A percentile compares a stretch with the other conserved stretches of the same genome.
Conservation (phyloP, 768 basidiomycete genomes). For the Trametopsis cervina region DNA sequence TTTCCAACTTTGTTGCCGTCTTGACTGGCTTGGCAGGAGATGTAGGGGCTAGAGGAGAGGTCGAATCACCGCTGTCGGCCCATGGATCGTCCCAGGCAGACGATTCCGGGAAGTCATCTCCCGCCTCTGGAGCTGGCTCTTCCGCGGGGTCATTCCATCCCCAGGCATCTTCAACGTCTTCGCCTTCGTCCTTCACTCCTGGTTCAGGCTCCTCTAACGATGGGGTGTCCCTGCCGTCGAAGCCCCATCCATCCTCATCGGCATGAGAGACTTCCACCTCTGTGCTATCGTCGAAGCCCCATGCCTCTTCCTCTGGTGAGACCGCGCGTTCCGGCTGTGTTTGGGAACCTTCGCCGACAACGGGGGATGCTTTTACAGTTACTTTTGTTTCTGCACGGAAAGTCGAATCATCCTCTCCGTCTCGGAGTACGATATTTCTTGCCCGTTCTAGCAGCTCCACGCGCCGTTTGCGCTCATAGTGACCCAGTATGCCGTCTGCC, state of each 20-base stretch:
- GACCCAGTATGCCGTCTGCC: conserved; percentile 57
- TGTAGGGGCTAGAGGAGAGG: conserved; percentile 20
- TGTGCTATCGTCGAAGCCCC: conserved; percentile 38
- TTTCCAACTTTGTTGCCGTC: conserved; percentile 51
- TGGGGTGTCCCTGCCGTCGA: conserved; percentile 18
- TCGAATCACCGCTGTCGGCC: conserved; percentile 16
- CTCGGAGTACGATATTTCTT: conserved; percentile 44
- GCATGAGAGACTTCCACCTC: conserved; percentile 25
- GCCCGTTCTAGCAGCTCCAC: conserved; percentile 57
- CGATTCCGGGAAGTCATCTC: conserved; percentile 33
- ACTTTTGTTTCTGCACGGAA: conserved; percentile 26
- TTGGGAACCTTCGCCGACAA: background rate
- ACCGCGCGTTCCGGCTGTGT: background rate
- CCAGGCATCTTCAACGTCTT: conserved; percentile 59
- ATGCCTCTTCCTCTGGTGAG: conserved; percentile 31
- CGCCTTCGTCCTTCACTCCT: conserved; percentile 19
- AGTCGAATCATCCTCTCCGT: conserved; percentile 30
- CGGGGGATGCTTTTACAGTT: background rate
- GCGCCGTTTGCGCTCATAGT: conserved; percentile 77
- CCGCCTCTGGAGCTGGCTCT: conserved; percentile 24
- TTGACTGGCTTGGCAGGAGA: conserved; percentile 33
- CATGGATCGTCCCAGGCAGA: conserved; percentile 60
- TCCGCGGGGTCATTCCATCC: conserved; percentile 75
- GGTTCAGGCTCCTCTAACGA: conserved; percentile 9
- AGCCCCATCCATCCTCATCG: conserved; percentile 41